Evolutionary conservation across 2,329 filamentous ascomycete species (phyloP).

Genomic region (Leptographium galeiforme): DNA sequence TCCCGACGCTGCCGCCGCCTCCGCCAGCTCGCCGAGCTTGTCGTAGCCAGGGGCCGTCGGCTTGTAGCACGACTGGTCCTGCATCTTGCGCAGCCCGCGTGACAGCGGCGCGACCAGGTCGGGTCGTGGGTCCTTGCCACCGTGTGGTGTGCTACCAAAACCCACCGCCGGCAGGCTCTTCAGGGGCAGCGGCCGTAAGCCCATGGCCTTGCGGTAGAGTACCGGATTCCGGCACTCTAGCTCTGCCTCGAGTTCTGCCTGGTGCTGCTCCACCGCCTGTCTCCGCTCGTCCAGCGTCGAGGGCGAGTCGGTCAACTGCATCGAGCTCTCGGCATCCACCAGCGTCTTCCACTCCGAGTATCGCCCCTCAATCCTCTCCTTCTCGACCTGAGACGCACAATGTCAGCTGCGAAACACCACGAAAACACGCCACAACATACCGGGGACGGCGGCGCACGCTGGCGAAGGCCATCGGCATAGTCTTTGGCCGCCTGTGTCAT

Average conservation of each 20-base stretch:
- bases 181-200: slow-evolving; percentile 15
- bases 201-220: slow-evolving; percentile 30
- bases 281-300: slow-evolving; percentile 26
- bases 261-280: slow-evolving; percentile 27
- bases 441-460: slow-evolving; percentile 19
- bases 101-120: slow-evolving; percentile 18
- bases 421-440: slow-evolving; percentile 13
- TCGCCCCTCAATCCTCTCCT: slow-evolving; percentile 19
- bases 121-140: slow-evolving; percentile 12
- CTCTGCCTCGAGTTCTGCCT: slow-evolving; percentile 35
- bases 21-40: slow-evolving; percentile 10
- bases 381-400: slow-evolving; percentile 9
- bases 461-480: slow-evolving; percentile 25
- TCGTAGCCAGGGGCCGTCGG: slow-evolving; percentile 8
- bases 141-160: background rate
- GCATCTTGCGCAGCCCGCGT: slow-evolving; percentile 21
- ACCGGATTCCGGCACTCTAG: slow-evolving; percentile 31
- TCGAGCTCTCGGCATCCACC: slow-evolving; percentile 29
- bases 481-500: slow-evolving; percentile 27
- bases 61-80: slow-evolving; percentile 7
- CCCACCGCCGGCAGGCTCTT: background rate
- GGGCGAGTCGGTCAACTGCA: slow-evolving; percentile 22
- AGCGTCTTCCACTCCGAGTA: slow-evolving; percentile 32
- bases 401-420: background rate
- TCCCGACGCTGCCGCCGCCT: slow-evolving; percentile 1